phyloP scores from a whole-genome alignment of 2,329 filamentous ascomycete genomes.

The Tolypocladium ovalisporum region DNA sequence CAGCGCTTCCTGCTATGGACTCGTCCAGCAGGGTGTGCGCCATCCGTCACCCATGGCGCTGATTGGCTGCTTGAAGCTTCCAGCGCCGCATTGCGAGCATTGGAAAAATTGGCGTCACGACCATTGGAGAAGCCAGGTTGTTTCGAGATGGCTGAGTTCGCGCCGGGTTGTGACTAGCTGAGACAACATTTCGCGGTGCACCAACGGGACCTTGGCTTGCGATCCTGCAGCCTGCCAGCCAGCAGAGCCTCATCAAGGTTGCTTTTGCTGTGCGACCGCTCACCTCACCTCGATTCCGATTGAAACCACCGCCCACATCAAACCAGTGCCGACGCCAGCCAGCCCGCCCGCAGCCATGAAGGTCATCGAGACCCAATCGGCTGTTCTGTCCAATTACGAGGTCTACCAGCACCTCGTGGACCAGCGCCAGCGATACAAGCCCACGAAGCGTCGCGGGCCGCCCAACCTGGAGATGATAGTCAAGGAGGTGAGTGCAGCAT shows the following conservation, averaged over 20 bases:
- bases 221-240: not conserved
- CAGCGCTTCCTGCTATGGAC: no score
- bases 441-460: slow-evolving; percentile 38
- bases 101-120: not conserved
- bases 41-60: not conserved
- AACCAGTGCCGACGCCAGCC: not conserved
- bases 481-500: slow-evolving; percentile 45
- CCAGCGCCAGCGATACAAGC: slow-evolving; percentile 40
- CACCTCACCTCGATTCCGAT: not conserved
- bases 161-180: not conserved
- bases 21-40: not conserved
- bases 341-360: slow-evolving; percentile 36
- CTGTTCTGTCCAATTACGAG: slow-evolving; percentile 62
- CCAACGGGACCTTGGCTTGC: not conserved
- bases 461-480: slow-evolving; percentile 50
- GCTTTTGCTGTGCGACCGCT: not conserved
- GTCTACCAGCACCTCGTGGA: slow-evolving; percentile 55
- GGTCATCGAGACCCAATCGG: slow-evolving; percentile 60
- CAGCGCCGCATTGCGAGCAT: not conserved
- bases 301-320: no score
- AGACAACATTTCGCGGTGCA: not conserved
- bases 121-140: not conserved
- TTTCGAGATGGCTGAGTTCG: no score
- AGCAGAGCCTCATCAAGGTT: not conserved
- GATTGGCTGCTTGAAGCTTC: not conserved